A percentile compares a stretch with the other conserved stretches of the same genome.
Evolutionary conservation across 352 stramenopile species (phyloP).

Genomic region (Phytophthora syringae): DNA sequence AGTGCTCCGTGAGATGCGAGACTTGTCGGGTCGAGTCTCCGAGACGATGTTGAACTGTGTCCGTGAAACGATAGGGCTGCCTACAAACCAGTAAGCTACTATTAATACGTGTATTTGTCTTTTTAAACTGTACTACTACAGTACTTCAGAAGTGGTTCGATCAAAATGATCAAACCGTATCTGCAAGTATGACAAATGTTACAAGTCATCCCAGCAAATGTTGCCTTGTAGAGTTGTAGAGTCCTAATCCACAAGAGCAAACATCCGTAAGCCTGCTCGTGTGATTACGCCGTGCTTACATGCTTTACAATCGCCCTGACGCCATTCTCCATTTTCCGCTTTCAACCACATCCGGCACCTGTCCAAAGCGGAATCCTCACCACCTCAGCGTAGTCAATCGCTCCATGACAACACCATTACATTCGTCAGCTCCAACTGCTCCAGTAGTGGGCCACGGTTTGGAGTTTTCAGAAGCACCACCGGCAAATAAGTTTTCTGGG

Average conservation of each 20-base stretch:
- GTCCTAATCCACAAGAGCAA: not conserved
- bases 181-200: too few species aligned
- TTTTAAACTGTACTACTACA: too few species aligned
- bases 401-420: not conserved
- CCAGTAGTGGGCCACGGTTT: not conserved
- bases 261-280: not conserved
- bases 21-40: slow-evolving; percentile 24
- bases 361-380: not conserved
- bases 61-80: slow-evolving; percentile 17
- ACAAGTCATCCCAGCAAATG: too few species aligned
- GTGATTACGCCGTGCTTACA: slow-evolving; percentile 3
- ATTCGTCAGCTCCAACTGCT: not conserved
- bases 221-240: too few species aligned
- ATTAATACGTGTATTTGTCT: too few species aligned
- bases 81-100: slow-evolving; percentile 16
- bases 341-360: not conserved
- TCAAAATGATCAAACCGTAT: too few species aligned
- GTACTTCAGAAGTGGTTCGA: too few species aligned
- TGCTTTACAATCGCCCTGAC: too few species aligned
- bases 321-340: slow-evolving; percentile 3
- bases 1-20: slow-evolving; percentile 34
- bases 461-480: not conserved
- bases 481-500: not conserved
- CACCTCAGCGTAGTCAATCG: not conserved
- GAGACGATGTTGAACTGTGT: slow-evolving; percentile 35